These are phyloP conservation scores for Nakaseomyces kungkrabaensis DNA, from an alignment of 1,139 yeast species.

Conservation along the genomic window DNA sequence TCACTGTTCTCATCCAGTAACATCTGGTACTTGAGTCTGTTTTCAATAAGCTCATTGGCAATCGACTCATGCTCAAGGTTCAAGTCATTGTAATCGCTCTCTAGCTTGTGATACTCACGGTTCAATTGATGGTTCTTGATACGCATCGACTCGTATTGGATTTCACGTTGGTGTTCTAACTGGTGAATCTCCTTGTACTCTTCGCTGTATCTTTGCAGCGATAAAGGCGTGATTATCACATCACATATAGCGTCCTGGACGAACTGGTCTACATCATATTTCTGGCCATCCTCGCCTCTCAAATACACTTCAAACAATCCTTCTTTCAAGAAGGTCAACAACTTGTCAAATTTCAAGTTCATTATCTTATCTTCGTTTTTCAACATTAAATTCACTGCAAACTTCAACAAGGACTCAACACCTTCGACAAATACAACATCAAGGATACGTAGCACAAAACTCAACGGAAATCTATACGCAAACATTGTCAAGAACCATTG, in stretches of 20 bases:
- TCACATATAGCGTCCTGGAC: slow-evolving; percentile 61
- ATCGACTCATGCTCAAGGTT: slow-evolving; percentile 70
- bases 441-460: slow-evolving; percentile 74
- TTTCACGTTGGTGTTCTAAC: slow-evolving; percentile 53
- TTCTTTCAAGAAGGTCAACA: slow-evolving; percentile 69
- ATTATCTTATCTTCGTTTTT: slow-evolving; percentile 55
- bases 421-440: slow-evolving; percentile 93
- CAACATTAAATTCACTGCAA: slow-evolving; percentile 75
- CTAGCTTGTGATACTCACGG: slow-evolving; percentile 62
- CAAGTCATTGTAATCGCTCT: slow-evolving; percentile 52
- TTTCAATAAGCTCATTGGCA: slow-evolving; percentile 60
- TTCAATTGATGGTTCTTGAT: slow-evolving; percentile 61
- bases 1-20: slow-evolving; percentile 53
- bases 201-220: slow-evolving; percentile 53
- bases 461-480: slow-evolving; percentile 80
- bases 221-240: slow-evolving; percentile 59
- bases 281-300: neutral
- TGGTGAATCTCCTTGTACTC: slow-evolving; percentile 67
- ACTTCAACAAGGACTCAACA: slow-evolving; percentile 70
- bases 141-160: slow-evolving; percentile 57
- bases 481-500: slow-evolving; percentile 94
- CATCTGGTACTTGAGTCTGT: slow-evolving; percentile 52
- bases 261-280: slow-evolving; percentile 55
- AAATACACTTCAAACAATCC: slow-evolving; percentile 51
- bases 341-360: slow-evolving; percentile 59